A percentile compares a stretch with the other conserved stretches of the same genome.
Evolutionary conservation across 768 basidiomycete species (phyloP).

Genomic region (Pleurotus cornucopiae): DNA sequence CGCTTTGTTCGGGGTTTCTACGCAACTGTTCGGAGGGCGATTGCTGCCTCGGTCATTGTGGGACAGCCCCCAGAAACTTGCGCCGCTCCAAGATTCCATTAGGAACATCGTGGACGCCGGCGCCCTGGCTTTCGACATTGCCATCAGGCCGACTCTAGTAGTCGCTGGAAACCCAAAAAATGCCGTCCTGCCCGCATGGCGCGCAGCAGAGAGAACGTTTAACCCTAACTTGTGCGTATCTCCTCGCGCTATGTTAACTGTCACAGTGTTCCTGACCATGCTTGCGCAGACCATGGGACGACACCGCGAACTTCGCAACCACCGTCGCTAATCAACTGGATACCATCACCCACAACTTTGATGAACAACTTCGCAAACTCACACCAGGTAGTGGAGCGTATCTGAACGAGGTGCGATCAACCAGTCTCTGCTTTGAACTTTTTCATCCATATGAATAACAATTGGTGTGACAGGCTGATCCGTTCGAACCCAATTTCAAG

Average conservation of each 20-base stretch:
- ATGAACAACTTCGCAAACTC: slow-evolving; percentile 3
- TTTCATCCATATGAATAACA: not conserved
- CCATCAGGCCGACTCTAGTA: slow-evolving; percentile 5
- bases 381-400: slow-evolving; percentile 6
- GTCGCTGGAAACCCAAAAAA: slow-evolving; percentile 10
- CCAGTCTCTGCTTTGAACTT: not conserved
- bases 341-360: slow-evolving; percentile 5
- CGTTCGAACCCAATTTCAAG: slow-evolving; percentile 9
- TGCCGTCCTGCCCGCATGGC: slow-evolving; percentile 10
- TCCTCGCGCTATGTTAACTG: no score
- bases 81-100: slow-evolving; percentile 4
- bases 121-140: slow-evolving; percentile 5
- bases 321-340: not conserved
- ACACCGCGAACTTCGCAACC: not conserved
- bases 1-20: not conserved
- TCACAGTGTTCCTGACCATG: no score
- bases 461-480: slow-evolving; percentile 2
- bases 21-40: not conserved
- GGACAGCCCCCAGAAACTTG: slow-evolving; percentile 7
- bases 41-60: slow-evolving; percentile 8
- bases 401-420: slow-evolving; percentile 3
- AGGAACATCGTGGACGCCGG: slow-evolving; percentile 8
- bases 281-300: not conserved
- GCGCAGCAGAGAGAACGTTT: slow-evolving; percentile 6
- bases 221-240: slow-evolving; percentile 4